Base-by-base conservation (phyloP, 345 rosid genomes). In the Cardamine occulta region DNA sequence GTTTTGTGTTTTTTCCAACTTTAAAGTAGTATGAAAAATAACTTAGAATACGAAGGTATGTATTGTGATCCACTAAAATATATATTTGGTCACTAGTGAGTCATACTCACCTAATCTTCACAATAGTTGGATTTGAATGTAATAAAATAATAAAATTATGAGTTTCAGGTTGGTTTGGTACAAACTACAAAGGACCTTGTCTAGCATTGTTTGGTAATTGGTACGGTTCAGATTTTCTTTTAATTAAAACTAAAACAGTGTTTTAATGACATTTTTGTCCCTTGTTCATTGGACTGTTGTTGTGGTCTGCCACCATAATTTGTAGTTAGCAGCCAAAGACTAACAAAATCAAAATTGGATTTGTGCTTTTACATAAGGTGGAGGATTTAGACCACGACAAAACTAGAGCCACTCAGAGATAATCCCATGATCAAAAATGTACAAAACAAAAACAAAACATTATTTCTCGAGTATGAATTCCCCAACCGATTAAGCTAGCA, bases 321-420 rank as follows among this genome's bases (percentile, higher is more conserved):
- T 63, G 29, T 63, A 23, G n/a, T n/a, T 23, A 62, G 51, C 14
- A 47, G 51, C 51, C 51, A 54, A 52, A 34, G 74, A 23, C 45
- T 44, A 17, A 62, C 69, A 54, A 68, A 69, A 70, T 51, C 59
- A 8, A 63, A 76, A 17, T 76, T 76, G 75, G 71, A 24, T 69
- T 76, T 62, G 74, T 76, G 68, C 53, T 37, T 47, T 35, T 28
- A 4, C 6, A 52, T 17, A 28, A 57, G 31, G 42, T 49, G 37
- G 37, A 28, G 7, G 74, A 40, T 19, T 59, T 59, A 59, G 79
- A 66, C 78, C 61, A 57, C 52, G 17, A 58, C 79, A 57, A 23
- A 57, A 13, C 44, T 8, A 65, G 28, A 63, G 39, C 51, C n/a
- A 47, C 14, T 15, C 24, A 21, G 37, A 39, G 13, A 63, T 63